These are phyloP conservation scores for Aureobasidium sp. DNA, from an alignment of 2,329 filamentous ascomycete species.

Conservation along the genomic window DNA sequence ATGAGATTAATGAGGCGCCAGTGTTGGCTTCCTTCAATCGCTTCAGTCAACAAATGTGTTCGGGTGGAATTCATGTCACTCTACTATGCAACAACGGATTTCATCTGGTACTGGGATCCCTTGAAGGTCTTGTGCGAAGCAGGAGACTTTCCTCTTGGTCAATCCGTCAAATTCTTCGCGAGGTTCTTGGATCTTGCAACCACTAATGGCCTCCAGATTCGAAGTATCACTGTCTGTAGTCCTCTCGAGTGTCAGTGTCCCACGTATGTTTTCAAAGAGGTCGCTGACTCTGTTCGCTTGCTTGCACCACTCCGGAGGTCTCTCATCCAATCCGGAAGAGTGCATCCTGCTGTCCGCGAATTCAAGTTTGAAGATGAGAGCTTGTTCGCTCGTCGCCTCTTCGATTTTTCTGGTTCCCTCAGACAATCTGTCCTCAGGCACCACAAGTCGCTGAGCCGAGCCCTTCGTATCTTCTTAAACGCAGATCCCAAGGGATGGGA, in stretches of 20 bases:
- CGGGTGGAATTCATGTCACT: neutral
- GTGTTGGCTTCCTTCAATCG: neutral
- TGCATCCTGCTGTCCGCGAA: neutral
- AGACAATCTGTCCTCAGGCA: neutral
- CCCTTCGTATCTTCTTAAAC: neutral
- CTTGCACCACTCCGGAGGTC: neutral
- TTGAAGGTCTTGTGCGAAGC: neutral
- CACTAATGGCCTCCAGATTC: neutral
- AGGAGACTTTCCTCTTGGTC: neutral
- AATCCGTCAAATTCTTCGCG: neutral
- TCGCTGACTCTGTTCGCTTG: neutral
- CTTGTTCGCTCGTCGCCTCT: neutral
- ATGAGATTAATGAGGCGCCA: neutral
- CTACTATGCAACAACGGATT: neutral
- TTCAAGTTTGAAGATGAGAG: neutral
- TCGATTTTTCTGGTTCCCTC: neutral
- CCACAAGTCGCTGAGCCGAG: neutral
- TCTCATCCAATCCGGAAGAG: neutral
- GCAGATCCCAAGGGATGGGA: neutral
- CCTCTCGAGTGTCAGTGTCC: neutral
- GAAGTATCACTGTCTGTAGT: neutral
- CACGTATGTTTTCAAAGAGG: accelerated
- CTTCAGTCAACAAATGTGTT: neutral
- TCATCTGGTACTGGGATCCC: neutral
- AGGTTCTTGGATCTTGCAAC: neutral